Percentiles rank a stretch among this genome's conserved stretches.
phyloP scores from a whole-genome alignment of 1,284 basidiomycete genomes.

The Moniliophthora roreri region DNA sequence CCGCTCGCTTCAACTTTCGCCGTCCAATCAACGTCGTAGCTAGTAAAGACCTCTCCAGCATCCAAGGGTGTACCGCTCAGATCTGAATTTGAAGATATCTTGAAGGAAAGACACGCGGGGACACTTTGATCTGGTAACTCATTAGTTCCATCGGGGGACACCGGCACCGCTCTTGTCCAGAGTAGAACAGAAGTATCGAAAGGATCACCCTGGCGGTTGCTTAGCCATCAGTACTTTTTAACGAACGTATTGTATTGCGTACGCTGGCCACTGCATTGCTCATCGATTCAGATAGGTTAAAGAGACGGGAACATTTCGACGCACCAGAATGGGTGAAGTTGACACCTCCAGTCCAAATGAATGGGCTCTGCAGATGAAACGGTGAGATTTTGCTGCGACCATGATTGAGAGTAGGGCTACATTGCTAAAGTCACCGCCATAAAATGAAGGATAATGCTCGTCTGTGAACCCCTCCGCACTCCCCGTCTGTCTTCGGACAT shows the following conservation, averaged over 20 bases:
- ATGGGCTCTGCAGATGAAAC: slow-evolving; percentile 38
- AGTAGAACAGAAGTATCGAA: slow-evolving; percentile 59
- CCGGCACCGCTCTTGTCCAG: slow-evolving; percentile 58
- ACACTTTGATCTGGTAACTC: slow-evolving; percentile 49
- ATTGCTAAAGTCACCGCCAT: slow-evolving; percentile 52
- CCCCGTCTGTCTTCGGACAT: slow-evolving; percentile 38
- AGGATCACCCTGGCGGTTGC: slow-evolving; percentile 50
- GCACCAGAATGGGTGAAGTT: slow-evolving; percentile 57
- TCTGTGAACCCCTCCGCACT: slow-evolving; percentile 43
- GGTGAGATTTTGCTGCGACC: background rate
- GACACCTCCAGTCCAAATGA: slow-evolving; percentile 52
- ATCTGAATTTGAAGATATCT: slow-evolving; percentile 37
- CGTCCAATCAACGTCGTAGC: slow-evolving; percentile 65
- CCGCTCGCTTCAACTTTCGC: slow-evolving; percentile 62
- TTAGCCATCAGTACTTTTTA: background rate
- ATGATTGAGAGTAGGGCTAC: slow-evolving; percentile 11
- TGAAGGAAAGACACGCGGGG: slow-evolving; percentile 59
- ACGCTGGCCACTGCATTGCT: slow-evolving; percentile 36
- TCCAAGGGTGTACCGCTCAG: slow-evolving; percentile 41
- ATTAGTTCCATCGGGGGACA: slow-evolving; percentile 29
- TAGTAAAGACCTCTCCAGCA: slow-evolving; percentile 55
- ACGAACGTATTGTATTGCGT: slow-evolving; percentile 21
- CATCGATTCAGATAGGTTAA: background rate
- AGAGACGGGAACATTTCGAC: background rate
- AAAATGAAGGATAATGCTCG: slow-evolving; percentile 55